Evolutionary conservation across 2,329 filamentous ascomycete species (phyloP).

Genomic region (Tolypocladium endophyticum): DNA sequence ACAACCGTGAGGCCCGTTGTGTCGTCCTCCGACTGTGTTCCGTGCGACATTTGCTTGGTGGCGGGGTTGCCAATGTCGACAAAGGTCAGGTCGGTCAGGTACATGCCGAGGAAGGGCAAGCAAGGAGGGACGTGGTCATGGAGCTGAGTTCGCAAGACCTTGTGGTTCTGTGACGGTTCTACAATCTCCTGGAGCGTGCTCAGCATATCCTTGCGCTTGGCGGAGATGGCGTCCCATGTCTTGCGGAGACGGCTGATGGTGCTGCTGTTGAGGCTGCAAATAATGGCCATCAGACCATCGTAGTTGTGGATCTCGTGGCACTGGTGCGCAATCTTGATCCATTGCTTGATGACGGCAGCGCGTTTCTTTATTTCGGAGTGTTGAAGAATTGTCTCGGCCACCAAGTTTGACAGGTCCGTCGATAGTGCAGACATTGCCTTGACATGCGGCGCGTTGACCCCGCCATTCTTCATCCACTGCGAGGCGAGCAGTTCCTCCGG

Average conservation of each 20-base stretch:
- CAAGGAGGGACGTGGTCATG: conserved; percentile 84
- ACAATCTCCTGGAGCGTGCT: conserved; percentile 75
- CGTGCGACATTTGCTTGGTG: conserved; percentile 57
- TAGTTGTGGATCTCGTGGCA: conserved; percentile 91
- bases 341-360: conserved; percentile 86
- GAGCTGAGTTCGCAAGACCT: conserved; percentile 70
- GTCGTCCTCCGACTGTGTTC: conserved; percentile 42
- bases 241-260: conserved; percentile 79
- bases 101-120: conserved; percentile 91
- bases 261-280: conserved; percentile 86
- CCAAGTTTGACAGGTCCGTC: conserved; percentile 84
- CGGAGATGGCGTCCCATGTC: conserved; percentile 84
- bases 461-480: conserved; percentile 87
- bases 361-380: conserved; percentile 88
- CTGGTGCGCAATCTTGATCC: conserved; percentile 87
- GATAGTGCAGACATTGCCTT: conserved; percentile 89
- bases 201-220: conserved; percentile 71
- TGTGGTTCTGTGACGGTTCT: conserved; percentile 85
- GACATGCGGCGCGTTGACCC: conserved; percentile 73
- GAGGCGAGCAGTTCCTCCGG: conserved; percentile 85
- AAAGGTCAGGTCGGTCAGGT: conserved; percentile 92
- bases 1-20: conserved; percentile 66
- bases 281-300: conserved; percentile 92
- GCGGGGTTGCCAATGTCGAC: conserved; percentile 88
- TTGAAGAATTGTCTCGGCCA: conserved; percentile 84